Percentiles rank a stretch among this genome's conserved stretches.
phyloP scores from a whole-genome alignment of 73 alveolate genomes.

The Durusdinium trenchii region DNA sequence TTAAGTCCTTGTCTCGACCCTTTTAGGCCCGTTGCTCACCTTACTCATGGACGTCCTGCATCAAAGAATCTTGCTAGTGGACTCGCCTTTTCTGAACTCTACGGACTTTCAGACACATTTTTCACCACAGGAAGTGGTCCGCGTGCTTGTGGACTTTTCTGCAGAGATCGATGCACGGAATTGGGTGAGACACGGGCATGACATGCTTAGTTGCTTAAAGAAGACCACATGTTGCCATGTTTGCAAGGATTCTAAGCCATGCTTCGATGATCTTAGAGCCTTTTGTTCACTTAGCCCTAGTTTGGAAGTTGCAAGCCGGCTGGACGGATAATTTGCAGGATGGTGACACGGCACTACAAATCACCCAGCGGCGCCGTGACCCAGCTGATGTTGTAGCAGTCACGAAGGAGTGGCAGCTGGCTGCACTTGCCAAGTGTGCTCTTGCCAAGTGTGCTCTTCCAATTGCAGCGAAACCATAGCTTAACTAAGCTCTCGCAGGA shows the following conservation, averaged over 20 bases:
- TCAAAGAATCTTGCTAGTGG: too few species aligned
- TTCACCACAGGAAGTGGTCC: constrained; percentile 81
- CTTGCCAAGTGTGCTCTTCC: too few species aligned
- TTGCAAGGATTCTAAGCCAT: neutral
- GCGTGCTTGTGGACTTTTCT: constrained; percentile 83
- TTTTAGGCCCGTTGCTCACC: too few species aligned
- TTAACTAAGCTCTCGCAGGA: constrained; percentile 19
- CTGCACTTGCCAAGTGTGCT: neutral
- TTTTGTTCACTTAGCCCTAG: too few species aligned
- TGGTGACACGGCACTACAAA: constrained; percentile 82
- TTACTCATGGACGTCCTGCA: too few species aligned
- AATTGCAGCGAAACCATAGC: too few species aligned
- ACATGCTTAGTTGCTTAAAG: neutral
- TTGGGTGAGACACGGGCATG: constrained; percentile 25
- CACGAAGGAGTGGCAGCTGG: constrained; percentile 37
- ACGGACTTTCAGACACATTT: too few species aligned
- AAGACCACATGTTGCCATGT: neutral
- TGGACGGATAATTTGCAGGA: neutral
- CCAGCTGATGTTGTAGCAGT: constrained; percentile 90
- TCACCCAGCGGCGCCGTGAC: constrained; percentile 91
- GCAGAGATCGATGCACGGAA: constrained; percentile 95
- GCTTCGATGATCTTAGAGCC: too few species aligned
- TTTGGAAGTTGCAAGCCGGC: neutral
- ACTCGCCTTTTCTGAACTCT: too few species aligned
- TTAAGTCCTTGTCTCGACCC: too few species aligned